Conservation (phyloP, 2,329 filamentous ascomycete genomes). For the Davidsoniella eucalypti region DNA sequence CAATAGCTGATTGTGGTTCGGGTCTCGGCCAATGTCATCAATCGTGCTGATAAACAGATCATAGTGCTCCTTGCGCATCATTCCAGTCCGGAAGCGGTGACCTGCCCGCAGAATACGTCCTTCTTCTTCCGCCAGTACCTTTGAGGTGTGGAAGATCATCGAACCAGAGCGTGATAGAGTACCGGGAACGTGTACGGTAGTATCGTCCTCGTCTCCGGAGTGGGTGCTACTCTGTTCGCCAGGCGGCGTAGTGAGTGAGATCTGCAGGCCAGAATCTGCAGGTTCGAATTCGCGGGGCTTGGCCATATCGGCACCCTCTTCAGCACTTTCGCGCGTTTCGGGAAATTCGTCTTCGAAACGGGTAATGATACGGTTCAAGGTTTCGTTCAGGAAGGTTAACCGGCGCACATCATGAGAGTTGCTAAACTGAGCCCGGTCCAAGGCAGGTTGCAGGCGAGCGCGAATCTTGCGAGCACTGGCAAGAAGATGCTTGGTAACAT, state of each 20-base stretch:
- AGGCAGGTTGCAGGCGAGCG: constrained; percentile 62
- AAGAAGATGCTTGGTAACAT: constrained; percentile 84
- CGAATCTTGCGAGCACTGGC: constrained; percentile 80
- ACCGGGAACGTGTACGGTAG: constrained; percentile 23
- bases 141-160: constrained; percentile 31
- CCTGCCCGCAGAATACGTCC: constrained; percentile 38
- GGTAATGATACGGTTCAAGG: constrained; percentile 78
- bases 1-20: constrained; percentile 35
- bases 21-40: constrained; percentile 34
- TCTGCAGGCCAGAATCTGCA: constrained; percentile 14
- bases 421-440: constrained; percentile 55
- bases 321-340: constrained; percentile 40
- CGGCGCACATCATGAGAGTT: constrained; percentile 61
- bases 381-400: constrained; percentile 77
- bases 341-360: constrained; percentile 95
- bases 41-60: constrained; percentile 30
- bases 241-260: constrained; percentile 18
- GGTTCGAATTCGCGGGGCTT: constrained; percentile 7
- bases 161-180: constrained; percentile 36
- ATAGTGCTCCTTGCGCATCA: constrained; percentile 35
- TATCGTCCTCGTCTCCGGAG: constrained; percentile 35
- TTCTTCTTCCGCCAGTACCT: constrained; percentile 39
- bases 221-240: constrained; percentile 21
- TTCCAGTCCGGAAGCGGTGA: constrained; percentile 37
- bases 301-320: not conserved